Percentiles rank a stretch among this genome's conserved stretches.
Evolutionary conservation across 208 protist species (phyloP).

Genomic region (Jaenimonas drosophilae): DNA sequence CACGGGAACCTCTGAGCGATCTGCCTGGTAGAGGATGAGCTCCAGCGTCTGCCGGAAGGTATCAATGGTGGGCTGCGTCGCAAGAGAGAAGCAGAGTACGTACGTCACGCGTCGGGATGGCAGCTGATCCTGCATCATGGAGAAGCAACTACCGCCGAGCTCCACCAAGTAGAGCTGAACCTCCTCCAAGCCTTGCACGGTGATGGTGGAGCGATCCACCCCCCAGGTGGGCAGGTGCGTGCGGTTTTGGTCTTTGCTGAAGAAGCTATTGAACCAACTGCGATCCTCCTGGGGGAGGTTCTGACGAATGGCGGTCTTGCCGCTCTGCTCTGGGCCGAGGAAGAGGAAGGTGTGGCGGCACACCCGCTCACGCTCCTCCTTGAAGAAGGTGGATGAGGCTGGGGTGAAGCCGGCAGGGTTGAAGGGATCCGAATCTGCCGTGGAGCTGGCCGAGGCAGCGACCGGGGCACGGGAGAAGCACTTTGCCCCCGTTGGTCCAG

Average conservation of each 20-base stretch:
- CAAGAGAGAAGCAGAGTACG: conserved; percentile 63
- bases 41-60: conserved; percentile 39
- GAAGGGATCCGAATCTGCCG: no score
- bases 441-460: no score
- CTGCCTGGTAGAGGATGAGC: conserved; percentile 54
- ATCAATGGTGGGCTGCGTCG: conserved; percentile 18
- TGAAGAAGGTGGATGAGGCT: background rate
- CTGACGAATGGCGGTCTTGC: conserved; percentile 44
- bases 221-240: conserved; percentile 14
- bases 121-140: conserved; percentile 42
- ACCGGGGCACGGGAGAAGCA: no score
- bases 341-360: conserved; percentile 71
- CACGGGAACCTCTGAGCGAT: conserved; percentile 13
- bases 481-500: no score
- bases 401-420: no score
- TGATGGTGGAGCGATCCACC: conserved; percentile 9
- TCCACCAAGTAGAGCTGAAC: conserved; percentile 52
- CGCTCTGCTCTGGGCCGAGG: conserved; percentile 30
- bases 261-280: conserved; percentile 32
- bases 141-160: conserved; percentile 62
- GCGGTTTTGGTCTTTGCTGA: conserved; percentile 10
- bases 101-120: conserved; percentile 60
- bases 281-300: conserved; percentile 43
- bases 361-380: conserved; percentile 16
- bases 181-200: conserved; percentile 4